These are phyloP conservation scores for Schizopora paradoxa DNA, from an alignment of 1,284 basidiomycete genomes.

Conservation along the genomic window DNA sequence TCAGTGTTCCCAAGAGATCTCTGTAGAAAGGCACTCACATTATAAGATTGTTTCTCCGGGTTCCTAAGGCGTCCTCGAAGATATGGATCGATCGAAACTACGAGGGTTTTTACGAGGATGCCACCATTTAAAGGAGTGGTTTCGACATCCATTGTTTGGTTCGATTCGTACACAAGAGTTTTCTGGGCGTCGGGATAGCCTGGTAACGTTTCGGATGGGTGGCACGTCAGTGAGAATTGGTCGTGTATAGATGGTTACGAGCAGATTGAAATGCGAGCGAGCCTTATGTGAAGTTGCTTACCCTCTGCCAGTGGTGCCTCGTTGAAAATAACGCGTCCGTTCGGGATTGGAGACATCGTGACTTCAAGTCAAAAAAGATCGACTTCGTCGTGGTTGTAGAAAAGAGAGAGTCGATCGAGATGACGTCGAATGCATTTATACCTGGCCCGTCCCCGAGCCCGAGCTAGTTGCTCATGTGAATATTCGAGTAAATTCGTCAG, in stretches of 20 bases:
- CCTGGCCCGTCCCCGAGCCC: too few species aligned
- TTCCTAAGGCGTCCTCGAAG: constrained; percentile 26
- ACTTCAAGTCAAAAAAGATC: too few species aligned
- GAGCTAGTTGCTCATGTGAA: too few species aligned
- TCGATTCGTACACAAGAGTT: constrained; percentile 28
- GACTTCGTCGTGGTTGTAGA: too few species aligned
- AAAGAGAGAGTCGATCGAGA: too few species aligned
- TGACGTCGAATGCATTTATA: too few species aligned
- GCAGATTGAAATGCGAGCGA: neutral
- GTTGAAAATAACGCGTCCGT: constrained; percentile 20
- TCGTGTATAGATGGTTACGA: neutral
- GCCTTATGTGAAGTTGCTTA: neutral
- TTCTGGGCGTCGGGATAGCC: constrained; percentile 28
- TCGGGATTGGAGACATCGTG: constrained; percentile 12
- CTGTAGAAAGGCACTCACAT: neutral
- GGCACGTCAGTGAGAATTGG: neutral
- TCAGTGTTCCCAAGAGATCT: neutral
- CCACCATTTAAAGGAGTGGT: constrained; percentile 33
- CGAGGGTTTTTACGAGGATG: constrained; percentile 34
- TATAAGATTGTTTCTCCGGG: neutral
- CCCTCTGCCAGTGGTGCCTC: constrained; percentile 16
- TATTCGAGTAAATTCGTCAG: too few species aligned
- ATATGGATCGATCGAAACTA: constrained; percentile 38
- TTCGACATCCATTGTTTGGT: constrained; percentile 35
- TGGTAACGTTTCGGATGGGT: too few species aligned